A percentile compares a stretch with the other conserved stretches of the same genome.
Conservation (phyloP, 495 filamentous ascomycete species). For the Penicillium salamii region DNA sequence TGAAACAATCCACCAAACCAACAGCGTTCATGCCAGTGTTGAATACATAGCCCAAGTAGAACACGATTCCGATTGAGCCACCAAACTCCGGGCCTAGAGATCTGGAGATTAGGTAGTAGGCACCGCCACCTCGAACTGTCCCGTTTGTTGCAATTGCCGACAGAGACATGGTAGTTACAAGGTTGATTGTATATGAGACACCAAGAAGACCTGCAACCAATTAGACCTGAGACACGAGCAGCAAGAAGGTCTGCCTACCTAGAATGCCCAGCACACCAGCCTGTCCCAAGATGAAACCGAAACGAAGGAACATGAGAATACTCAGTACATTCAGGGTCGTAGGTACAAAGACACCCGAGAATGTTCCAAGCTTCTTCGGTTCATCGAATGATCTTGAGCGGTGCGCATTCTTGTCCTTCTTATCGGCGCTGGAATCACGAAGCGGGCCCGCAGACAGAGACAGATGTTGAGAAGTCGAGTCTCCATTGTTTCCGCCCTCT, state of each 20-base stretch:
- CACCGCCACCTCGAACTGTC: slow-evolving; percentile 82
- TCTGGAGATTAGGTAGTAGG: slow-evolving; percentile 86
- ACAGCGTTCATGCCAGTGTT: slow-evolving; percentile 90
- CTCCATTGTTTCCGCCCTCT: slow-evolving; percentile 5
- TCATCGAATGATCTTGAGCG: slow-evolving; percentile 46
- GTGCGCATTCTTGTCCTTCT: slow-evolving; percentile 38
- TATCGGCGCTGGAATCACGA: slow-evolving; percentile 28
- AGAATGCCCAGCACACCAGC: slow-evolving; percentile 76
- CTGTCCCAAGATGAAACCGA: slow-evolving; percentile 77
- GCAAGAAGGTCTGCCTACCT: slow-evolving; percentile 44
- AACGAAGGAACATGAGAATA: slow-evolving; percentile 88
- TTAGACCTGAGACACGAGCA: slow-evolving; percentile 10
- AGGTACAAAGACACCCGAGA: slow-evolving; percentile 82
- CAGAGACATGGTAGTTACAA: slow-evolving; percentile 80
- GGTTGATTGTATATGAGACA: slow-evolving; percentile 71
- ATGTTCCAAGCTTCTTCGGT: slow-evolving; percentile 64
- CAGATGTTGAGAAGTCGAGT: slow-evolving; percentile 8
- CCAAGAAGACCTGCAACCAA: slow-evolving; percentile 59
- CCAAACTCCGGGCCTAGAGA: slow-evolving; percentile 87
- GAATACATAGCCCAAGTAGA: slow-evolving; percentile 80
- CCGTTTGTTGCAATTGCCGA: slow-evolving; percentile 90
- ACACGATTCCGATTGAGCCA: slow-evolving; percentile 86
- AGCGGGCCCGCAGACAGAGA: slow-evolving; percentile 24
- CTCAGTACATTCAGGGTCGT: slow-evolving; percentile 86
- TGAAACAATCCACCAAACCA: slow-evolving; percentile 79